These are phyloP conservation scores for Monilinia polystroma DNA, from an alignment of 2,329 filamentous ascomycete species.

Conservation along the genomic window DNA sequence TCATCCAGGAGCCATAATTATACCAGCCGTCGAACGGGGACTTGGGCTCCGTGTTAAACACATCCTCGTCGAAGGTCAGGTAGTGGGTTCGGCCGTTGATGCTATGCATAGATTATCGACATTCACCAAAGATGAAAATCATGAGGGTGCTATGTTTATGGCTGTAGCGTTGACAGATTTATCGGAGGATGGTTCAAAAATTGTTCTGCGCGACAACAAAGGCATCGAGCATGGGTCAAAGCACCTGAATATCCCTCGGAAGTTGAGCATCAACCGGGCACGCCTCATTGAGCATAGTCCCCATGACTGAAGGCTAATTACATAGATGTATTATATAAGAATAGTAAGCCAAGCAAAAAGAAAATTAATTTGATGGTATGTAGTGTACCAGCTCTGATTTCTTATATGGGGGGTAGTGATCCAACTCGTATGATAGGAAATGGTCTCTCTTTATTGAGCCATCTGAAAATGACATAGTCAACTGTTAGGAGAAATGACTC, in stretches of 20 bases:
- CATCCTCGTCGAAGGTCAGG: slow-evolving; percentile 29
- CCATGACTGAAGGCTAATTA: not conserved
- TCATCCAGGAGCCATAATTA: slow-evolving; percentile 24
- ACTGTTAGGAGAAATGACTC: not conserved
- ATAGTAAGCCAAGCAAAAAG: not conserved
- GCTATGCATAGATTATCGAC: slow-evolving; percentile 22
- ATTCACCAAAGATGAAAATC: not conserved
- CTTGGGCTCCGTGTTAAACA: slow-evolving; percentile 25
- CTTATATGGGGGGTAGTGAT: not conserved
- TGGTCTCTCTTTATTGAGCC: not conserved
- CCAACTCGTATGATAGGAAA: not conserved
- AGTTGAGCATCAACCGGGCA: not conserved
- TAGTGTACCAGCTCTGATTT: slow-evolving; percentile 3
- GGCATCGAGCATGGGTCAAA: not conserved
- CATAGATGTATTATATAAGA: slow-evolving; percentile 3
- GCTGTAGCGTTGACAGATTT: slow-evolving; percentile 14
- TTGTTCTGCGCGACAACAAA: slow-evolving; percentile 7
- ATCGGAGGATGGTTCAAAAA: slow-evolving; percentile 5
- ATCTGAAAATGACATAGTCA: not conserved
- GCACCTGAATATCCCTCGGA: not conserved
- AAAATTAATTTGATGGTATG: not conserved
- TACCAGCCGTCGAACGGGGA: slow-evolving; percentile 7
- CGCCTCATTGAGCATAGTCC: not conserved
- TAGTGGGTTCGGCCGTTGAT: slow-evolving; percentile 20
- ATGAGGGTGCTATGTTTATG: slow-evolving; percentile 2